A percentile compares a stretch with the other conserved stretches of the same genome.
Evolutionary conservation across 1,284 basidiomycete species (phyloP).

Genomic region (Lentinula novae-zelandiae): DNA sequence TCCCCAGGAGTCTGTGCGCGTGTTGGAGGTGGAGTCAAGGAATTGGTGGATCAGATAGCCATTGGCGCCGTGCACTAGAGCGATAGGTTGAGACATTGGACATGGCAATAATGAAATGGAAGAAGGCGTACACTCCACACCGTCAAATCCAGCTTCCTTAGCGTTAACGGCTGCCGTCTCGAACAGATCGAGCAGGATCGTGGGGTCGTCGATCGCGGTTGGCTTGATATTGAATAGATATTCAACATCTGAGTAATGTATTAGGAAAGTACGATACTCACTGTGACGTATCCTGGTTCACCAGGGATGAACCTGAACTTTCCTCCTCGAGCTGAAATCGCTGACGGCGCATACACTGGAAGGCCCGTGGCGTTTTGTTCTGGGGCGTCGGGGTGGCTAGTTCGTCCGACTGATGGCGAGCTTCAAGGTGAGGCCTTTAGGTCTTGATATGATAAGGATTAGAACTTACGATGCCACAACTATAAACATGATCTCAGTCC

Average conservation of each 20-base stretch:
- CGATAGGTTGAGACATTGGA: not conserved
- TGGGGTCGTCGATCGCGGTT: slow-evolving; percentile 37
- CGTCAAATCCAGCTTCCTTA: slow-evolving; percentile 62
- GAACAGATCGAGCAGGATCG: slow-evolving; percentile 40
- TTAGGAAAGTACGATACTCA: slow-evolving; percentile 12
- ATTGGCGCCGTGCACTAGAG: slow-evolving; percentile 39
- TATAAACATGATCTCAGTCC: not conserved
- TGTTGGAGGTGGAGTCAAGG: slow-evolving; percentile 47
- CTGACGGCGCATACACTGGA: slow-evolving; percentile 34
- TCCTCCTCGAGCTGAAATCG: slow-evolving; percentile 31
- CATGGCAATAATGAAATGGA: not conserved
- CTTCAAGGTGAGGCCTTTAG: not conserved
- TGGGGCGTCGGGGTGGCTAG: slow-evolving; percentile 20
- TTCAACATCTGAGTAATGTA: slow-evolving; percentile 17
- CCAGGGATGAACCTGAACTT: slow-evolving; percentile 33
- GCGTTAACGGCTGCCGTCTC: slow-evolving; percentile 50
- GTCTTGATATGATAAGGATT: not conserved
- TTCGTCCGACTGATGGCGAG: slow-evolving; percentile 17
- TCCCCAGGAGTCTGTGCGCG: slow-evolving; percentile 60
- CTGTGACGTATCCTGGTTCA: slow-evolving; percentile 30
- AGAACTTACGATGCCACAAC: slow-evolving; percentile 18
- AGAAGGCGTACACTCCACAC: slow-evolving; percentile 44
- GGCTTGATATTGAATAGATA: slow-evolving; percentile 34
- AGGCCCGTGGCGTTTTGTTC: slow-evolving; percentile 18
- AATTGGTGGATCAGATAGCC: slow-evolving; percentile 50